These are phyloP conservation scores for Cutaneotrichosporon daszewskae DNA, from an alignment of 1,284 basidiomycete species.

Conservation along the genomic window DNA sequence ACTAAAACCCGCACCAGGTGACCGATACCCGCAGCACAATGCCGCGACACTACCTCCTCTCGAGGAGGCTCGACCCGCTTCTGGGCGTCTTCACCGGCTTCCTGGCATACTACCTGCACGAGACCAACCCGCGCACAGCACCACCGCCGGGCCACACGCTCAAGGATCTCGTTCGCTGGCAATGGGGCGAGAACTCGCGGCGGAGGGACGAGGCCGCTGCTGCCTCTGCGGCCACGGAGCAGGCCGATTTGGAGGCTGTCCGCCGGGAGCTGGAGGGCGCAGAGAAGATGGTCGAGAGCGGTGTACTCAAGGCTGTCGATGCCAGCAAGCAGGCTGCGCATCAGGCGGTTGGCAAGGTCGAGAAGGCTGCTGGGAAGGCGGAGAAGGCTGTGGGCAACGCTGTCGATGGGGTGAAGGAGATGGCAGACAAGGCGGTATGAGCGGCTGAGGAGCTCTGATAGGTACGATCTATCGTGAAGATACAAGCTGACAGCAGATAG, in stretches of 20 bases:
- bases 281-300: not conserved
- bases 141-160: constrained; percentile 63
- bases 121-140: constrained; percentile 73
- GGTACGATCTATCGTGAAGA: too few relatives aligned
- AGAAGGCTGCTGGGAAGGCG: not conserved
- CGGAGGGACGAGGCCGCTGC: constrained; percentile 23
- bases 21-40: too few relatives aligned
- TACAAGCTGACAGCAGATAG: too few relatives aligned
- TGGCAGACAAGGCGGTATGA: not conserved
- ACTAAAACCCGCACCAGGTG: too few relatives aligned
- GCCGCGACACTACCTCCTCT: constrained; percentile 43
- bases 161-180: constrained; percentile 62
- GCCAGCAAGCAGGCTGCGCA: not conserved
- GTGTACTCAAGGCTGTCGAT: too few relatives aligned
- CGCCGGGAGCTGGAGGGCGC: constrained; percentile 36
- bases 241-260: constrained; percentile 38
- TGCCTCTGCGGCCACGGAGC: constrained; percentile 12
- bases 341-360: not conserved
- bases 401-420: constrained; percentile 1
- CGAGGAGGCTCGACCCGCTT: constrained; percentile 58
- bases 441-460: too few relatives aligned
- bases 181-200: constrained; percentile 50
- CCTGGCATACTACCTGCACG: constrained; percentile 75
- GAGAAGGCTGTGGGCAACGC: constrained; percentile 1
- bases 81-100: constrained; percentile 72